phyloP scores from a whole-genome alignment of 164 flowering plant genomes.

The Piper longum region DNA sequence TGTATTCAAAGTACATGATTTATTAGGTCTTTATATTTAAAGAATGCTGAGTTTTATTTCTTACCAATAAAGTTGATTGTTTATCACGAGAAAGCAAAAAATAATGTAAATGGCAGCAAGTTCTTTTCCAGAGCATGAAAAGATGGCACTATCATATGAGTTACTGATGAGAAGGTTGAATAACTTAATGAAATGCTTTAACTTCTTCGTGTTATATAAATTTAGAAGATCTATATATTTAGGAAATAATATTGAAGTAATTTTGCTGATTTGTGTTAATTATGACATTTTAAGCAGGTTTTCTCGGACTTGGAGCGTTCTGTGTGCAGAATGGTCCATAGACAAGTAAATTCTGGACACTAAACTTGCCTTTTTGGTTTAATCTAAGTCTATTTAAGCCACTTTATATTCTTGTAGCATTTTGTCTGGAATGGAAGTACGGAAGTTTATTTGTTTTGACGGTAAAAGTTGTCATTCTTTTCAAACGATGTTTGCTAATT shows the following conservation, averaged over 20 bases:
- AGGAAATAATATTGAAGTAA: neutral
- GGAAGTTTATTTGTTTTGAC: neutral
- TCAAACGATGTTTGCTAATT: too few species aligned
- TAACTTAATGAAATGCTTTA: neutral
- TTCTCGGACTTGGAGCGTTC: slow-evolving; percentile 98
- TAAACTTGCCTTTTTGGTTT: neutral
- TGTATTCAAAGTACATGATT: too few species aligned
- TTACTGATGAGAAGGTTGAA: neutral
- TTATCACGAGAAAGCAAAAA: neutral
- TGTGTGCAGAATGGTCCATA: slow-evolving; percentile 87
- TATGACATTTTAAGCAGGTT: slow-evolving; percentile 38
- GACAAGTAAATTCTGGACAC: slow-evolving; percentile 48
- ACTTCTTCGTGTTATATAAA: neutral
- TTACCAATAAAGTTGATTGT: too few species aligned
- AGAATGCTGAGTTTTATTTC: too few species aligned
- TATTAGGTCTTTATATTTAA: too few species aligned
- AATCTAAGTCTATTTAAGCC: neutral
- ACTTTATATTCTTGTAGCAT: neutral
- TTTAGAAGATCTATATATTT: neutral
- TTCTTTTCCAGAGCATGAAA: too few species aligned
- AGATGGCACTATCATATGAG: neutral
- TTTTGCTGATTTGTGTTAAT: neutral
- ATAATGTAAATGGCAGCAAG: neutral
- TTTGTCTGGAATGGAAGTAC: neutral
- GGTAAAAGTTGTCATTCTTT: too few species aligned